Evolutionary conservation across 768 basidiomycete genomes (phyloP), one percentile per base, ranked within the genome.

Genomic region (Harrya chromipes): DNA sequence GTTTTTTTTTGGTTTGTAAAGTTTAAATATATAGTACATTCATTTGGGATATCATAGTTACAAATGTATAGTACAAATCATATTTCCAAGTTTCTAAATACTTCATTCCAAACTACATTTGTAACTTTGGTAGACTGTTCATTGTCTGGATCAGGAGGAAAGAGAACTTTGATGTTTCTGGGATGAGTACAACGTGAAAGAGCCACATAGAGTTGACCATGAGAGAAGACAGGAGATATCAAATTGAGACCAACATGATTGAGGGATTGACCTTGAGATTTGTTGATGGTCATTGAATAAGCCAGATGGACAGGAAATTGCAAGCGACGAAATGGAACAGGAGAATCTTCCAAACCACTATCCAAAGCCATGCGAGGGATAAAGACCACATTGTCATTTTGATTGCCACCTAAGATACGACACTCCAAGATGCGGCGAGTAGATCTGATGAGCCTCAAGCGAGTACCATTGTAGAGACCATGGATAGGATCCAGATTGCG

Each of bases 191-290:
- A 55, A 14, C 59, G 48, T 43, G 67, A 69, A 2, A 69, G 46
- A 17, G 61, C 67, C 34, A 70, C 68, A 64, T 72, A 69, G 6
- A 71, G 57, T 46, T 72, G 70, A 8, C 70, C 63, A 64, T 71
- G 70, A 14, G 62, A 47, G 52, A 71, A 71, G 8, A 67, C 60
- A 26, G 60, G 53, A 21, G 41, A 43, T n/a, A n/a, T n/a, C n/a
- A n/a, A n/a, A n/a, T n/a, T n/a, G n/a, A n/a, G n/a, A n/a, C n/a
- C n/a, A n/a, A n/a, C 55, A 35, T 8, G 72, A 51, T 29, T 29
- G 27, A 29, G 8, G 2, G 27, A 46, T 72, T 70, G 58, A 70
- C 27, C 27, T 29, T 29, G 27, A 9, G 27, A 29, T 29, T 29
- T 29, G 27, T 29, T 29, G 27, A 29, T 67, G 11, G 67, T 58